These are phyloP conservation scores for Trebouxia sp. DNA, from an alignment of 139 green algal species.

Conservation along the genomic window DNA sequence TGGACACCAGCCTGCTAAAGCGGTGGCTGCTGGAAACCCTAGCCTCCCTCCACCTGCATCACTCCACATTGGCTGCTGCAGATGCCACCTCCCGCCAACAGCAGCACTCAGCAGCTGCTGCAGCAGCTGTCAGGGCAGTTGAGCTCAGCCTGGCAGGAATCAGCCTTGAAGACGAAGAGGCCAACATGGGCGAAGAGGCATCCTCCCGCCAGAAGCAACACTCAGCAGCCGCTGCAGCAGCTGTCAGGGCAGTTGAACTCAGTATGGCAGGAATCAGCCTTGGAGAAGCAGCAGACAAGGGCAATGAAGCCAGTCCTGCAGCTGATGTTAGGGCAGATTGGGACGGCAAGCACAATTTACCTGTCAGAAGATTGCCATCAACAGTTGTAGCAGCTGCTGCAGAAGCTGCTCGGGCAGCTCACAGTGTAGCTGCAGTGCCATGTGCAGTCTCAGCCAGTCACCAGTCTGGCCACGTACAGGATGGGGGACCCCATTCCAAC, in stretches of 20 bases:
- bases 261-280: neutral
- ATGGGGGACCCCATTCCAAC: too few species aligned
- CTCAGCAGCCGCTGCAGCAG: neutral
- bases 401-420: too few species aligned
- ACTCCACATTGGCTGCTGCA: neutral
- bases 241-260: neutral
- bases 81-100: neutral
- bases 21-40: neutral
- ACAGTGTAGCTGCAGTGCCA: too few species aligned
- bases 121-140: neutral
- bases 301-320: neutral
- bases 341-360: too few species aligned
- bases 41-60: neutral
- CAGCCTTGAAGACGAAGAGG: neutral
- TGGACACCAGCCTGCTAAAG: slow-evolving; percentile 7
- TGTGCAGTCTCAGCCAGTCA: too few species aligned
- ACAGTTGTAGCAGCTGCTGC: too few species aligned
- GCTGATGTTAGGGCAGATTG: neutral
- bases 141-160: neutral
- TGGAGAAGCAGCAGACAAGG: neutral
- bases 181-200: too few species aligned
- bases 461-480: too few species aligned
- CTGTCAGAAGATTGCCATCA: too few species aligned
- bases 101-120: slow-evolving; percentile 1
- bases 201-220: neutral